These are phyloP conservation scores for Entonaema liquescens DNA, from an alignment of 495 filamentous ascomycete species.

Conservation along the genomic window DNA sequence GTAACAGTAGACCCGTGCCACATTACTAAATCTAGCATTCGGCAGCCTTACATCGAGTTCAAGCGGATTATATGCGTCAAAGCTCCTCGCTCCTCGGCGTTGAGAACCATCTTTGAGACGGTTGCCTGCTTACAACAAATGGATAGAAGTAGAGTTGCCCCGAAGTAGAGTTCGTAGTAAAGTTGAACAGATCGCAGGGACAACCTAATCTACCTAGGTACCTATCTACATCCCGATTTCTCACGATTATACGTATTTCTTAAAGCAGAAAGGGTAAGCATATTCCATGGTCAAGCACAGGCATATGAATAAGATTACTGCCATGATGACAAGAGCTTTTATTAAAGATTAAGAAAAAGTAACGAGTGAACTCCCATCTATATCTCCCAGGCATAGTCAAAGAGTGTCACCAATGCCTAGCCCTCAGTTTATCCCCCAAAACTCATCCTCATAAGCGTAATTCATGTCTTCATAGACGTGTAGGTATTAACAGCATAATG, in stretches of 20 bases:
- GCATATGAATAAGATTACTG: neutral
- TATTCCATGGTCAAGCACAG: neutral
- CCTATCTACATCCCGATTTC: neutral
- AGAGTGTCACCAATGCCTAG: neutral
- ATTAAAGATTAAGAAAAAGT: neutral
- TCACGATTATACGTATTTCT: neutral
- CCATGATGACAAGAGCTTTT: neutral
- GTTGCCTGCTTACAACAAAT: neutral
- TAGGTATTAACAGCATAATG: too few relatives aligned
- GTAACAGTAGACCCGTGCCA: constrained; percentile 30
- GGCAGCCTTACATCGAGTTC: constrained; percentile 26
- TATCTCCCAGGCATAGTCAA: constrained; percentile 4
- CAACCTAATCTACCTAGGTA: too few relatives aligned
- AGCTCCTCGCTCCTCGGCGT: neutral
- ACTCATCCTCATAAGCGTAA: neutral
- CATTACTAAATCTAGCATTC: constrained; percentile 31
- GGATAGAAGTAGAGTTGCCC: neutral
- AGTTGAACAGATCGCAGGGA: too few relatives aligned
- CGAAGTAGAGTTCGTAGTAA: neutral
- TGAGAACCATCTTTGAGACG: neutral
- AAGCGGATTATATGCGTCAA: neutral
- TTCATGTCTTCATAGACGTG: constrained; percentile 11
- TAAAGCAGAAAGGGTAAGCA: neutral
- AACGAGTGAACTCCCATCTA: neutral
- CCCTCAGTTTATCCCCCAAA: neutral